These are phyloP conservation scores for Ascochyta rabiei DNA, from an alignment of 2,329 filamentous ascomycete species.

Conservation along the genomic window DNA sequence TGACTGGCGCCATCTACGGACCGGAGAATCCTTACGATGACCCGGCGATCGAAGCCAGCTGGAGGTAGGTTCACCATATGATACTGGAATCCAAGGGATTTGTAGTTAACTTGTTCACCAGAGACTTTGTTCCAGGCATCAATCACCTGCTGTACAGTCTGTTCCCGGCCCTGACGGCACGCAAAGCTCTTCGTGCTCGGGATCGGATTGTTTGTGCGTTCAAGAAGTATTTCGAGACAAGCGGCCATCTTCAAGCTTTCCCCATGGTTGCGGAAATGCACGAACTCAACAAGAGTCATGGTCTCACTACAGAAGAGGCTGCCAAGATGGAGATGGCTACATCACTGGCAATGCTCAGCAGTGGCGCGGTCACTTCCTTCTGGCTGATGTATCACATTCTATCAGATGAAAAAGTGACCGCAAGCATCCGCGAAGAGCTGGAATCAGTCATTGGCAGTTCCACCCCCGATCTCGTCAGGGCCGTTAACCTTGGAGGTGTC, in stretches of 20 bases:
- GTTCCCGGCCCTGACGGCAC: slow-evolving; percentile 36
- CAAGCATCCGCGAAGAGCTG: slow-evolving; percentile 43
- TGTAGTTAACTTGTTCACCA: background rate
- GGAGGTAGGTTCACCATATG: slow-evolving; percentile 39
- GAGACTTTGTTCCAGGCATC: slow-evolving; percentile 36
- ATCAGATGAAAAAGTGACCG: slow-evolving; percentile 39
- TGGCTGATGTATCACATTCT: slow-evolving; percentile 51
- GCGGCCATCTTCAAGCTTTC: slow-evolving; percentile 49
- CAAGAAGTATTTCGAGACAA: slow-evolving; percentile 51
- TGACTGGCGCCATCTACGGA: slow-evolving; percentile 52
- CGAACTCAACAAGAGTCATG: slow-evolving; percentile 37
- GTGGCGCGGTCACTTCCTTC: slow-evolving; percentile 49
- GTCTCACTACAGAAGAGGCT: slow-evolving; percentile 46
- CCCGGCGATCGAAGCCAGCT: slow-evolving; percentile 42
- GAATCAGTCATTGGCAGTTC: background rate
- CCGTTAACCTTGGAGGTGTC: slow-evolving; percentile 42
- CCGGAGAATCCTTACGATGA: slow-evolving; percentile 51
- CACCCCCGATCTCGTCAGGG: slow-evolving; percentile 9
- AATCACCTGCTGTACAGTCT: slow-evolving; percentile 30
- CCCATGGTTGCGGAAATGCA: slow-evolving; percentile 47
- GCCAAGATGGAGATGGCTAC: slow-evolving; percentile 52
- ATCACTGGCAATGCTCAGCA: slow-evolving; percentile 50
- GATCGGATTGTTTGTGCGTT: slow-evolving; percentile 39
- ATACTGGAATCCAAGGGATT: background rate
- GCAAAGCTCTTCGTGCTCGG: slow-evolving; percentile 43